Evolutionary conservation across 768 basidiomycete genomes (phyloP).

Genomic region (Lepiota subincarnata): DNA sequence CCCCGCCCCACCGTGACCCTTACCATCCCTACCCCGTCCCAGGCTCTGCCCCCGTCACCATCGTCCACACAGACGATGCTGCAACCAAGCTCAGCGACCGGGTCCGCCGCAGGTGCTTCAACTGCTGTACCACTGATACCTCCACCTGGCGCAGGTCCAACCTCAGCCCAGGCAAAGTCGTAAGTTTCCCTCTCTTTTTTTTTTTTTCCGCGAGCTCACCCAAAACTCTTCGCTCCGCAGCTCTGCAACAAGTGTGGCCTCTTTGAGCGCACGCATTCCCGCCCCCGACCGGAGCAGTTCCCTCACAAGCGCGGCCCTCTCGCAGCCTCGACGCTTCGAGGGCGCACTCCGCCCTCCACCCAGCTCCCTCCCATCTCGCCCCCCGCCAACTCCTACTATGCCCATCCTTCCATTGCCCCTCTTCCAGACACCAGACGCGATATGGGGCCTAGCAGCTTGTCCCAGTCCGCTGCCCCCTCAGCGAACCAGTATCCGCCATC

Average conservation of each 20-base stretch:
- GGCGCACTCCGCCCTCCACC: conserved; percentile 43
- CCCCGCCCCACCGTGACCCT: conserved; percentile 16
- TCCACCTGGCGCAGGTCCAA: conserved; percentile 78
- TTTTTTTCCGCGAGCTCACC: conserved; percentile 1
- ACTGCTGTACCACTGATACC: conserved; percentile 82
- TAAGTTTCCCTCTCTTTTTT: conserved; percentile 22
- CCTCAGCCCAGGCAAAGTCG: conserved; percentile 77
- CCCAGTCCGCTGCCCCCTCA: conserved; percentile 2
- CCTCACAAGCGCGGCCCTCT: conserved; percentile 75
- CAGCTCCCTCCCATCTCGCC: conserved; percentile 40
- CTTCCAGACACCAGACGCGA: conserved; percentile 16
- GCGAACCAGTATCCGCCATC: conserved; percentile 3
- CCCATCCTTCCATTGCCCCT: conserved; percentile 50
- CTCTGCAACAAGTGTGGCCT: conserved; percentile 73
- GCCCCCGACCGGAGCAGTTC: conserved; percentile 75
- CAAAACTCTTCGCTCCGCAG: conserved; percentile 22
- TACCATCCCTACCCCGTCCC: conserved; percentile 29
- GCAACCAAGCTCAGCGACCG: conserved; percentile 77
- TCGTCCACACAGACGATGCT: conserved; percentile 70
- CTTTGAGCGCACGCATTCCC: conserved; percentile 77
- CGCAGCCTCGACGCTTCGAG: conserved; percentile 45
- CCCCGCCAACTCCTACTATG: conserved; percentile 42
- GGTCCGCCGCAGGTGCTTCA: conserved; percentile 75
- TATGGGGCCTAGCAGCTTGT: conserved; percentile 3
- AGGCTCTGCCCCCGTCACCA: conserved; percentile 26